Evolutionary conservation across 495 filamentous ascomycete species (phyloP).

Genomic region (Cryomyces antarcticus): DNA sequence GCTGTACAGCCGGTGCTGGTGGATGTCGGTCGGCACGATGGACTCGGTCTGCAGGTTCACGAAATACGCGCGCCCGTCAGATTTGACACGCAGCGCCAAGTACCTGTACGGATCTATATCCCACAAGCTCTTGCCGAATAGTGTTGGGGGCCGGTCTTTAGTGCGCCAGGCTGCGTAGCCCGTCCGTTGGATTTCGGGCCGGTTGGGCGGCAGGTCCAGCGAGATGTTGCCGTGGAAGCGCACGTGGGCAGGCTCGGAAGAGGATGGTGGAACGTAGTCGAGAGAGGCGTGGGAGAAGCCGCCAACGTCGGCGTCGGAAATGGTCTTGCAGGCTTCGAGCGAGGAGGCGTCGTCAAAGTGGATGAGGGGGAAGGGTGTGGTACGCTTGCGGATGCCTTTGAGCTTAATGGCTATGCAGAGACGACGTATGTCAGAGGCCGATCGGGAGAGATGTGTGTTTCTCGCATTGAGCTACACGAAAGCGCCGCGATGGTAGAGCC

Average conservation of each 20-base stretch:
- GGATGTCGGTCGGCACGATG: constrained; percentile 77
- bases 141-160: constrained; percentile 21
- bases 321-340: constrained; percentile 50
- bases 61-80: constrained; percentile 79
- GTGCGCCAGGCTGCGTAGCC: constrained; percentile 86
- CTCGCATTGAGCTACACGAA: background rate
- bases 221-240: constrained; percentile 80
- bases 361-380: constrained; percentile 36
- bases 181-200: constrained; percentile 43
- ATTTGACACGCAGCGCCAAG: constrained; percentile 75
- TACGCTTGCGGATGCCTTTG: constrained; percentile 34
- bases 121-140: constrained; percentile 72
- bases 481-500: background rate
- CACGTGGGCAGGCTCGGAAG: constrained; percentile 33
- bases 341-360: constrained; percentile 43
- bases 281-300: constrained; percentile 59
- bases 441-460: background rate
- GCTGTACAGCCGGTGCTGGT: constrained; percentile 81
- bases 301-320: constrained; percentile 73
- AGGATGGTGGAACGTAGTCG: constrained; percentile 35
- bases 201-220: constrained; percentile 56
- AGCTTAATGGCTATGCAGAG: constrained; percentile 18
- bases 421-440: background rate
- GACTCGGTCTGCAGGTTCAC: constrained; percentile 92
- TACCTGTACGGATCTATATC: constrained; percentile 77